Evolutionary conservation across 345 rosid genomes (phyloP), one percentile per base, ranked within the genome.

Genomic region (Mangifera indica): DNA sequence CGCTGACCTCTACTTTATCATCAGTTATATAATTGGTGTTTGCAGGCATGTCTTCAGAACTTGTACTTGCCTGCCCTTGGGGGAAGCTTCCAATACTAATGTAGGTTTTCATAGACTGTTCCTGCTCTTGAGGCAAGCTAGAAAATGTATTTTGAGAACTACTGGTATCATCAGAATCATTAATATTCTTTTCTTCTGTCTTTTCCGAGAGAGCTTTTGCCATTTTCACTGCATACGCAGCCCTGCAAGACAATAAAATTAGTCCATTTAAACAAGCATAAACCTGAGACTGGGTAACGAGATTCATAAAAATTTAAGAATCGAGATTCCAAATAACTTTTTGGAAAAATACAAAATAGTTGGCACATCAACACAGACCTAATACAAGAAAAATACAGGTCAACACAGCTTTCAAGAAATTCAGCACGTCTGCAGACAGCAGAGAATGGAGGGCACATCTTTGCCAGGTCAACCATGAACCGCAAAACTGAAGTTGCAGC

Each of bases 381-480:
- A 78, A 85, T 84, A 78, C 99, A 96, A 72, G 97, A 93, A 82
- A 96, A 96, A 79, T 91, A 96, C 59, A 96, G 97, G 74, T 93
- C 98, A 22, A 87, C 87, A 72, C 98, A 96, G 82, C 87, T 87
- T 80, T 93, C 98, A 66, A 96, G 89, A 82, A 91, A 89, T 67
- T 96, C 99, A 15, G 92, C 77, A 60, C 97, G 84, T 79, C 97
- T 86, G 91, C 98, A 96, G 71, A 87, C 92, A 81, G 94, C 86
- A 70, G 98, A 89, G 84, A 96, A 96, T 24, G 93, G 83, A 72
- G 96, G 92, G 76, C 92, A 93, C 97, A 96, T 92, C 85, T 96
- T 96, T 69, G 96, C 97, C 69, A 96, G 87, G 84, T 96, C 99
- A 86, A 96, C 99, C 99, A 96, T 93, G 80, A 96, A 96, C 77